phyloP scores from a whole-genome alignment of 805 yeast genomes.

The Metschnikowia vanudenii region DNA sequence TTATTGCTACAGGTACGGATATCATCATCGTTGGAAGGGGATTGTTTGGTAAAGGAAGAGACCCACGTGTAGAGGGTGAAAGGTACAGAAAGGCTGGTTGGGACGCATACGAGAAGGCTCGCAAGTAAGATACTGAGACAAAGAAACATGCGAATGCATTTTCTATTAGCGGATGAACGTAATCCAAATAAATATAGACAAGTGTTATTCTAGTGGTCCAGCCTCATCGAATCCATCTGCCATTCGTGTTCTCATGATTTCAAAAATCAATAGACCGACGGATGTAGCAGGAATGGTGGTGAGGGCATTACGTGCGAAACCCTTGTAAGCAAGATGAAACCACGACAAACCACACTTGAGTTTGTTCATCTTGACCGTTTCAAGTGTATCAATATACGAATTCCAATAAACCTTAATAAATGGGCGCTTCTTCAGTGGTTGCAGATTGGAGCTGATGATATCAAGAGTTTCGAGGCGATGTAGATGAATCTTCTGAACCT shows the following conservation, averaged over 20 bases:
- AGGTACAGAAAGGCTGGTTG: constrained; percentile 94
- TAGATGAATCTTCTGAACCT: constrained; percentile 76
- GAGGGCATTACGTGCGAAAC: constrained; percentile 68
- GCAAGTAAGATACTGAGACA: constrained; percentile 1
- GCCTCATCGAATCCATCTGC: constrained; percentile 31
- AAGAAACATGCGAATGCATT: not conserved
- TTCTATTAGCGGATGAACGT: not conserved
- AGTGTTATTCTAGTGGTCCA: constrained; percentile 7
- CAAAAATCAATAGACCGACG: constrained; percentile 80
- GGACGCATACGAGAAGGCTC: constrained; percentile 67
- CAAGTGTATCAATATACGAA: constrained; percentile 73
- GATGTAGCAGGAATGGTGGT: constrained; percentile 86
- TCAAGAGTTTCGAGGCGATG: constrained; percentile 80
- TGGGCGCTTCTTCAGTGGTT: constrained; percentile 24
- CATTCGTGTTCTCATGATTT: constrained; percentile 61
- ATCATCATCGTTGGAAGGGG: constrained; percentile 99
- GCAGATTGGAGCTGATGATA: constrained; percentile 43
- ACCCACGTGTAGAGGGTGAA: constrained; percentile 81
- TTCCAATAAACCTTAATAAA: constrained; percentile 59
- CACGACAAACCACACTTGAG: constrained; percentile 55
- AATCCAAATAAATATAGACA: not conserved
- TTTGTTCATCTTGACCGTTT: constrained; percentile 55
- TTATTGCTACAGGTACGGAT: constrained; percentile 83
- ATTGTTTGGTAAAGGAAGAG: constrained; percentile 89
- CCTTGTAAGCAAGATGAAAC: constrained; percentile 71